These are phyloP conservation scores for Gossypium schwendimanii DNA, from an alignment of 441 rosid genomes.

Conservation along the genomic window DNA sequence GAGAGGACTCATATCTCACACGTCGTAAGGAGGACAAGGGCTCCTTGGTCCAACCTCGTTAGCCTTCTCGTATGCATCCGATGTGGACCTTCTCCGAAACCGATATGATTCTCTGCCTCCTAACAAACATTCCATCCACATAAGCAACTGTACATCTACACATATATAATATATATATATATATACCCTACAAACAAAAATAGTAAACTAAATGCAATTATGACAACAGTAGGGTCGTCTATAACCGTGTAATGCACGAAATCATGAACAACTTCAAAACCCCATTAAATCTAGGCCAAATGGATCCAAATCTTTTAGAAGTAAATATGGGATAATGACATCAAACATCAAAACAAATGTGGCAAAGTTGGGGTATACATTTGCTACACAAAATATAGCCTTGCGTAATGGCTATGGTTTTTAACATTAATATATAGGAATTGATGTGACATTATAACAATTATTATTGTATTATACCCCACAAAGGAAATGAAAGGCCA, in stretches of 20 bases:
- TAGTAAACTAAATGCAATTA: neutral
- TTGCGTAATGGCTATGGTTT: neutral
- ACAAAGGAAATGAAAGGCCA: neutral
- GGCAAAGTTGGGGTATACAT: neutral
- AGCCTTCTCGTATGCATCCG: slow-evolving; percentile 64
- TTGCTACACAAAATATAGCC: neutral
- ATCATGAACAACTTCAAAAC: neutral
- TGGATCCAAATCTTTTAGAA: neutral
- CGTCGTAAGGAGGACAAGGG: slow-evolving; percentile 69
- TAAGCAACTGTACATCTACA: neutral
- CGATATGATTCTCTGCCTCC: slow-evolving; percentile 68
- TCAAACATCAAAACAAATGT: neutral
- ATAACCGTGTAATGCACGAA: neutral
- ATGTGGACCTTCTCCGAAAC: slow-evolving; percentile 65
- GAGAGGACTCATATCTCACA: slow-evolving; percentile 51
- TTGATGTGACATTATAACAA: neutral
- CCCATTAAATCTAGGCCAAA: neutral
- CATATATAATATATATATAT: neutral
- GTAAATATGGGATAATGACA: neutral
- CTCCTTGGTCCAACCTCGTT: slow-evolving; percentile 61
- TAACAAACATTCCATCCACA: slow-evolving; percentile 16
- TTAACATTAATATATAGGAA: neutral
- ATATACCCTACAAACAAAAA: neutral
- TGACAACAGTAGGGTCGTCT: neutral
- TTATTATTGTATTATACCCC: neutral